Evolutionary conservation across 805 yeast species (phyloP).

Genomic region (Saturnispora gosingensis): DNA sequence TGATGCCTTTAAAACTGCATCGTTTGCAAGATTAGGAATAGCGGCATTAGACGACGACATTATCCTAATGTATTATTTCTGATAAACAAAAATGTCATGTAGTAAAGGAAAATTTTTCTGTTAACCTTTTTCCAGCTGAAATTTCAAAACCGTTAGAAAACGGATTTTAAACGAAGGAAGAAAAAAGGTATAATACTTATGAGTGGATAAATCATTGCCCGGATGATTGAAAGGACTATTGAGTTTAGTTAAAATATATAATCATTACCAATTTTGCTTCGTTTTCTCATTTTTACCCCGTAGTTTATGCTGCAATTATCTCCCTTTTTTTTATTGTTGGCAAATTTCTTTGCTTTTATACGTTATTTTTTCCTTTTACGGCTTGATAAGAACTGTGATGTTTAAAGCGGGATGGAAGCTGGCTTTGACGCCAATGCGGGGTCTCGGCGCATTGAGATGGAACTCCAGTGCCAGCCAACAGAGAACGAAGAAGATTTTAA

Average conservation of each 20-base stretch:
- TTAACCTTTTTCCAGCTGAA: background rate
- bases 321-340: background rate
- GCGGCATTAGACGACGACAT: constrained; percentile 19
- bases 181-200: too few relatives aligned
- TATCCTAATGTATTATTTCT: background rate
- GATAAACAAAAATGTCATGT: background rate
- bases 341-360: background rate
- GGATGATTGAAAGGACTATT: too few relatives aligned
- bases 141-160: background rate
- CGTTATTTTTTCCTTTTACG: background rate
- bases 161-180: background rate
- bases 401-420: background rate
- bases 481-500: constrained; percentile 10
- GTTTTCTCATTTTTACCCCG: background rate
- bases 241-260: background rate
- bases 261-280: background rate
- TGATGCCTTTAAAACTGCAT: constrained; percentile 83
- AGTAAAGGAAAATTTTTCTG: background rate
- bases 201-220: too few relatives aligned
- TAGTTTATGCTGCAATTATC: background rate
- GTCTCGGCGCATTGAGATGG: background rate
- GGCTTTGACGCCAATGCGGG: background rate
- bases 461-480: constrained; percentile 3
- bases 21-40: constrained; percentile 69
- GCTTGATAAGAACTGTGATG: background rate